Conservation (phyloP, 192 early-diverging fungal species). For the Funneliformis geosporum region DNA sequence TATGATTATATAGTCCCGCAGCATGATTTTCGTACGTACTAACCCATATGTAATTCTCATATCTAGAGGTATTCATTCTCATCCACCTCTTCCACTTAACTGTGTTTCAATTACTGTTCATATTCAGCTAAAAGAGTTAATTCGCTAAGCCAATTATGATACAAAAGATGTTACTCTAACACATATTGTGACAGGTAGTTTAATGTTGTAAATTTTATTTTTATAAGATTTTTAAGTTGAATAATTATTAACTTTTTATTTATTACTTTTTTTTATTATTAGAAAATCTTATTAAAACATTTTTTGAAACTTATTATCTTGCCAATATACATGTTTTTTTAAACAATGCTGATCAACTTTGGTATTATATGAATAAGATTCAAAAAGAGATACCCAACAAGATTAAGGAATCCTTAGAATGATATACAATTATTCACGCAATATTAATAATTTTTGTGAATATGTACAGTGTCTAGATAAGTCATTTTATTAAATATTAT, state of each 20-base stretch:
- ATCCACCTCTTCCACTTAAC: too few relatives aligned
- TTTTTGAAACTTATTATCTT: neutral
- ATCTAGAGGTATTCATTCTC: too few relatives aligned
- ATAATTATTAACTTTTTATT: too few relatives aligned
- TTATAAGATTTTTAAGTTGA: too few relatives aligned
- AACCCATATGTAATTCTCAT: too few relatives aligned
- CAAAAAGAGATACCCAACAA: neutral
- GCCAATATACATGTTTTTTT: neutral
- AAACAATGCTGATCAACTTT: conserved; percentile 6
- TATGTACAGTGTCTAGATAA: conserved; percentile 3
- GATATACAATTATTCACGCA: neutral
- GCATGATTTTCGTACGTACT: too few relatives aligned
- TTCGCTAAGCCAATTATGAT: neutral
- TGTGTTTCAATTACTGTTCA: neutral
- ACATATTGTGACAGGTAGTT: neutral
- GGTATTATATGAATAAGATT: neutral
- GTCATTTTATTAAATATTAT: too few relatives aligned
- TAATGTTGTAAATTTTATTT: neutral
- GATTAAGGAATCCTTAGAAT: neutral
- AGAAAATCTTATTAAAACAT: conserved; percentile 10
- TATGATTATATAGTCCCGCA: too few relatives aligned
- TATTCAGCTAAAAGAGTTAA: neutral
- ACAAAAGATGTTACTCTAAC: neutral
- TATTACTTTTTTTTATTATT: too few relatives aligned
- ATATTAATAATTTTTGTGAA: conserved; percentile 9